These are phyloP conservation scores for Flammula alnicola DNA, from an alignment of 1,284 basidiomycete species.

Conservation along the genomic window DNA sequence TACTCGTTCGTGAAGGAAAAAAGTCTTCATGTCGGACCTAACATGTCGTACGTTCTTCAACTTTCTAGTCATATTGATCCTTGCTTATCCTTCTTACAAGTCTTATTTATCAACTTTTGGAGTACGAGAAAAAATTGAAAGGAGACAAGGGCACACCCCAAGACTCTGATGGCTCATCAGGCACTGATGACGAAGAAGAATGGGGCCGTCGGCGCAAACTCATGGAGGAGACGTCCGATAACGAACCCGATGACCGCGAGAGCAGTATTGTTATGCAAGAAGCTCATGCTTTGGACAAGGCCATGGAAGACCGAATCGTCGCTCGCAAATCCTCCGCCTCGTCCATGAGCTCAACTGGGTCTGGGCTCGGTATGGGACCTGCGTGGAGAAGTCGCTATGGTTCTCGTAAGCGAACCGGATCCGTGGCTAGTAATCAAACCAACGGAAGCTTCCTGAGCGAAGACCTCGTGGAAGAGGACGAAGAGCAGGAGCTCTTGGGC, in stretches of 20 bases:
- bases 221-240: constrained; percentile 60
- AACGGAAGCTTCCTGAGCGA: constrained; percentile 74
- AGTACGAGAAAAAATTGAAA: constrained; percentile 86
- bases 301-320: constrained; percentile 80
- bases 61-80: constrained; percentile 13
- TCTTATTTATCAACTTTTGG: constrained; percentile 94
- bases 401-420: constrained; percentile 69
- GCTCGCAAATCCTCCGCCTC: constrained; percentile 74
- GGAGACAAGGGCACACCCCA: constrained; percentile 52
- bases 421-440: constrained; percentile 70
- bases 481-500: constrained; percentile 71
- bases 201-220: constrained; percentile 77
- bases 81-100: constrained; percentile 45
- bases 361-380: constrained; percentile 67
- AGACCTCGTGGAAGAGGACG: constrained; percentile 80
- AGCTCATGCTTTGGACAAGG: constrained; percentile 76
- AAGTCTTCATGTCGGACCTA: constrained; percentile 89
- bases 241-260: constrained; percentile 58
- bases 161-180: constrained; percentile 56
- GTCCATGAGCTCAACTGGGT: constrained; percentile 56
- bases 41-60: constrained; percentile 83
- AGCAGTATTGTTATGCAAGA: constrained; percentile 69
- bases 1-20: constrained; percentile 91
- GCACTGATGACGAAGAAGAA: constrained; percentile 77
- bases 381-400: constrained; percentile 68